These are phyloP conservation scores for Rhodotorula sphaerocarpa DNA, from an alignment of 768 basidiomycete genomes.

Conservation along the genomic window DNA sequence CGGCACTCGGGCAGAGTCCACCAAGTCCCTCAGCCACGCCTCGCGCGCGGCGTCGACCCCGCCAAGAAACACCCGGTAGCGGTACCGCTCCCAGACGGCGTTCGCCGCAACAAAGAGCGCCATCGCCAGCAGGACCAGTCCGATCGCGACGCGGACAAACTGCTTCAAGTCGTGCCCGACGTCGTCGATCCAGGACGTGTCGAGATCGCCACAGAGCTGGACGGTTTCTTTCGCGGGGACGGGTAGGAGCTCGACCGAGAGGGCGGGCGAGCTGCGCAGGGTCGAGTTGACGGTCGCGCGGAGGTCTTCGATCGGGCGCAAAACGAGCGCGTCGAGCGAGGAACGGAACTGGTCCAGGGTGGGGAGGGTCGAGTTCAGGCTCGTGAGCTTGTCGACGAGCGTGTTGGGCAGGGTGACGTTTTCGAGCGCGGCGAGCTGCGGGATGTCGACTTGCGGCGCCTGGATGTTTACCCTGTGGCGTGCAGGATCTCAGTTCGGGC, in stretches of 20 bases:
- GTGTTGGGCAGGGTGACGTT: slow-evolving; percentile 72
- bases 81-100: slow-evolving; percentile 77
- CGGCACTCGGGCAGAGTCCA: slow-evolving; percentile 40
- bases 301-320: slow-evolving; percentile 72
- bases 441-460: slow-evolving; percentile 64
- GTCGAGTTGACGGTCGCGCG: slow-evolving; percentile 86
- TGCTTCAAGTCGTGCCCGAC: slow-evolving; percentile 70
- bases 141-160: slow-evolving; percentile 66
- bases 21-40: slow-evolving; percentile 61
- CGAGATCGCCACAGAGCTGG: slow-evolving; percentile 66
- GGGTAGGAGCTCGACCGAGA: slow-evolving; percentile 61
- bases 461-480: slow-evolving; percentile 38
- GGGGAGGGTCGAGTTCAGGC: slow-evolving; percentile 72
- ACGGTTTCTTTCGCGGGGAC: slow-evolving; percentile 63
- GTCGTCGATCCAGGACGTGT: slow-evolving; percentile 77
- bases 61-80: slow-evolving; percentile 63
- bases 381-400: slow-evolving; percentile 63
- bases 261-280: slow-evolving; percentile 56
- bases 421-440: slow-evolving; percentile 62
- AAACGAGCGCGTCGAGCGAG: slow-evolving; percentile 53
- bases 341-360: slow-evolving; percentile 66
- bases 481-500: accelerated
- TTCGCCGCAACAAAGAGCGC: slow-evolving; percentile 65
- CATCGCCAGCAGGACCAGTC: slow-evolving; percentile 64
- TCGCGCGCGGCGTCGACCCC: slow-evolving; percentile 64